These are phyloP conservation scores for Curvularia hawaiiensis DNA, from an alignment of 2,329 filamentous ascomycete species.

Conservation along the genomic window DNA sequence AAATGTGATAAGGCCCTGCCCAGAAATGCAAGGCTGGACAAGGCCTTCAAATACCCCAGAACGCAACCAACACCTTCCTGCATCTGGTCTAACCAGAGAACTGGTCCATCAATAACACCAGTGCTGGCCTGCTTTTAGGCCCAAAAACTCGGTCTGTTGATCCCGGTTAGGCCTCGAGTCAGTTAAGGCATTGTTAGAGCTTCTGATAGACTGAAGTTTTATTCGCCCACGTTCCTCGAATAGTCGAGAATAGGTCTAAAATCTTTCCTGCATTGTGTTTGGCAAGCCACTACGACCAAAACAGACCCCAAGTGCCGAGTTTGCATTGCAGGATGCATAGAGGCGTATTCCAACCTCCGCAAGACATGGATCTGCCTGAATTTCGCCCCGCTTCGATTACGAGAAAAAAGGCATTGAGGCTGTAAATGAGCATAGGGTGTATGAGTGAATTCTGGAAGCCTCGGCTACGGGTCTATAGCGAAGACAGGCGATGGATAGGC, in stretches of 20 bases:
- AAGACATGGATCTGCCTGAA: conserved; percentile 17
- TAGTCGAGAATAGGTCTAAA: conserved; percentile 12
- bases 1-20: conserved; percentile 18
- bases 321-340: conserved; percentile 3
- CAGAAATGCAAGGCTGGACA: conserved; percentile 10
- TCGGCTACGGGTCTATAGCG: conserved; percentile 10
- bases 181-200: conserved; percentile 5
- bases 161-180: conserved; percentile 20
- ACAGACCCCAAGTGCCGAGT: conserved; percentile 7
- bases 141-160: conserved; percentile 15
- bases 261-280: conserved; percentile 8
- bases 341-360: conserved; percentile 10
- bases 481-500: conserved; percentile 13
- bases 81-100: conserved; percentile 8
- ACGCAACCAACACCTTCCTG: conserved; percentile 7
- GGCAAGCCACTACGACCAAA: conserved; percentile 12
- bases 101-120: conserved; percentile 1
- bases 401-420: conserved; percentile 4
- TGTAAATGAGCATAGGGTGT: conserved; percentile 10
- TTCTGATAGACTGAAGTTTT: conserved; percentile 7
- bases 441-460: background rate
- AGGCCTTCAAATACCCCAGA: conserved; percentile 24
- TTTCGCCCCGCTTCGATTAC: conserved; percentile 10
- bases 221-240: conserved; percentile 12
- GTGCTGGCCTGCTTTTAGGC: conserved; percentile 2